Conservation (phyloP, 176 grass and related monocot species). For the Luzula sylvatica region DNA sequence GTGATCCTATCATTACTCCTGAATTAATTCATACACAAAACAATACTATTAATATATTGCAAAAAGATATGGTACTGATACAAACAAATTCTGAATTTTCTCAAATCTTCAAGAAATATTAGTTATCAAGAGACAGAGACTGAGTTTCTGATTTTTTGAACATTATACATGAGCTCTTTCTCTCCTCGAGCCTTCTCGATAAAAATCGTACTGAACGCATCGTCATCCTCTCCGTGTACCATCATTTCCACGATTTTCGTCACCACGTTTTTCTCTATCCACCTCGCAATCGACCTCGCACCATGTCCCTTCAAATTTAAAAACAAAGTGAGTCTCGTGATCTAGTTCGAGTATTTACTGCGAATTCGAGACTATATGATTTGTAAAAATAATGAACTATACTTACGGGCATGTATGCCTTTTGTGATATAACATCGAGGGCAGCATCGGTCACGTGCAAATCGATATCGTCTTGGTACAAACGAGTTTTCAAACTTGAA, state of each 20-base stretch:
- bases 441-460: not conserved
- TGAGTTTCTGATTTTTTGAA: constrained; percentile 5
- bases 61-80: too few species aligned
- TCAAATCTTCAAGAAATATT: not conserved
- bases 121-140: not conserved
- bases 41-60: too few species aligned
- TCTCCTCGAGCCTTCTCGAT: not conserved
- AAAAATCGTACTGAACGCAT: not conserved
- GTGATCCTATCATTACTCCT: too few species aligned
- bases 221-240: constrained; percentile 12
- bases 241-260: constrained; percentile 17
- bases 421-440: constrained; percentile 10
- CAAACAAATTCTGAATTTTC: too few species aligned
- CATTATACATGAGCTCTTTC: constrained; percentile 8
- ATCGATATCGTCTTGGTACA: constrained; percentile 12
- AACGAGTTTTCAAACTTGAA: constrained; percentile 2
- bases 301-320: constrained; percentile 9
- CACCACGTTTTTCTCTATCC: constrained; percentile 26
- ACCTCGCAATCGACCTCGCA: constrained; percentile 16
- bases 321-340: too few species aligned
- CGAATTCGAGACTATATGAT: too few species aligned
- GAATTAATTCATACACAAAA: too few species aligned
- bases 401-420: constrained; percentile 11
- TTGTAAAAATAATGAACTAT: not conserved
- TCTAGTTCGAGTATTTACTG: too few species aligned